Evolutionary conservation across 129 eudicot species (phyloP).

Genomic region (Centaurea solstitialis): DNA sequence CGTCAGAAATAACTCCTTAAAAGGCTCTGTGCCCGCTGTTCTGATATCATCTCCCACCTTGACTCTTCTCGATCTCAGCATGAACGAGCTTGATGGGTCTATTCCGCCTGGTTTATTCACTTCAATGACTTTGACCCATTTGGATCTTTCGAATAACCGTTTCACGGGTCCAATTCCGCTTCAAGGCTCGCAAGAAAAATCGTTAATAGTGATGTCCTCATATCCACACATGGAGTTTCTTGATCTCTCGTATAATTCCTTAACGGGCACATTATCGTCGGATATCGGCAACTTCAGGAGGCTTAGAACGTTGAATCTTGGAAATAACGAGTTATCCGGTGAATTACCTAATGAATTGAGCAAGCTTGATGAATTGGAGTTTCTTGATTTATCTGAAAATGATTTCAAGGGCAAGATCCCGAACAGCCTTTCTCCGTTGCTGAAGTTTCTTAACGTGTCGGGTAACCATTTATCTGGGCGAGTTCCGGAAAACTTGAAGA

Average conservation of each 20-base stretch:
- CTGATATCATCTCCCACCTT: conserved; percentile 52
- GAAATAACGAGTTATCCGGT: conserved; percentile 72
- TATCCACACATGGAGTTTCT: conserved; percentile 80
- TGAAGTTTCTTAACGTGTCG: conserved; percentile 65
- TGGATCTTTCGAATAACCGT: conserved; percentile 76
- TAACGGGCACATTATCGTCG: conserved; percentile 59
- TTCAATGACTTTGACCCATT: conserved; percentile 54
- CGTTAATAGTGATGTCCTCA: conserved; percentile 57
- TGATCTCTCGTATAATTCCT: conserved; percentile 74
- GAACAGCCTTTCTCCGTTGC: conserved; percentile 47
- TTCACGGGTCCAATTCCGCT: conserved; percentile 80
- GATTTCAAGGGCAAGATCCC: conserved; percentile 72
- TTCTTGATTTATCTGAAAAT: conserved; percentile 80
- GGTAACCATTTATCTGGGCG: conserved; percentile 62
- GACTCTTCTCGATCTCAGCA: conserved; percentile 66
- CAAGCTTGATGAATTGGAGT: conserved; percentile 62
- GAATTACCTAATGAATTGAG: conserved; percentile 66
- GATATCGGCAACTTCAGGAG: conserved; percentile 71
- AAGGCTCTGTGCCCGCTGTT: conserved; percentile 53
- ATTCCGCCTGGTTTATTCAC: conserved; percentile 74
- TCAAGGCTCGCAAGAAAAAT: conserved; percentile 58
- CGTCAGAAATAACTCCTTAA: conserved; percentile 75
- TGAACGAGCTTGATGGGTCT: conserved; percentile 66
- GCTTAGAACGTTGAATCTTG: conserved; percentile 69
- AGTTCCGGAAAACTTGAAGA: conserved; percentile 62